Evolutionary conservation across 306 rosid genomes (phyloP).

Genomic region (Pterocarpus macrocarpus): DNA sequence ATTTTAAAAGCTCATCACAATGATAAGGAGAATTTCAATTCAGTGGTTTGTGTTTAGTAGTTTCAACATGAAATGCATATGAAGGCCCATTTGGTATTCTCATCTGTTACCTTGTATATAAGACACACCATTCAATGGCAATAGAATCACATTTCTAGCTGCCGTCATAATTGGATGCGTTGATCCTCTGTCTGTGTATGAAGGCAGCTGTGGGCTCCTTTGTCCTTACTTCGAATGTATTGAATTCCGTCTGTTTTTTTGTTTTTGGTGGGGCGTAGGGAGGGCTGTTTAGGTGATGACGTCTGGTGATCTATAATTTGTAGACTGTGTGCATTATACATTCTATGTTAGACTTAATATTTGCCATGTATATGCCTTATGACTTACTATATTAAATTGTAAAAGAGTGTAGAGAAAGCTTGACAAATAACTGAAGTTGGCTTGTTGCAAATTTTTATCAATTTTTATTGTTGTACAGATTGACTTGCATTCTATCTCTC

Average conservation of each 20-base stretch:
- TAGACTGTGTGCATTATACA: not conserved
- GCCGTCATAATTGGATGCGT: not conserved
- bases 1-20: not conserved
- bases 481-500: not conserved
- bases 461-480: not conserved
- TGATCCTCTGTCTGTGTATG: not conserved
- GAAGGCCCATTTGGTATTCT: not conserved
- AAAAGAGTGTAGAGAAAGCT: not conserved
- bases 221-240: not conserved
- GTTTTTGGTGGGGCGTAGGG: not conserved
- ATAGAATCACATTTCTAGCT: not conserved
- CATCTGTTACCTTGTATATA: not conserved
- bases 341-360: constrained; percentile 4
- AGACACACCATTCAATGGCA: not conserved
- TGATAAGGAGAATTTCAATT: not conserved
- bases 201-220: not conserved
- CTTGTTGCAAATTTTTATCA: not conserved
- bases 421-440: constrained; percentile 9
- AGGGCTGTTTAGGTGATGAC: constrained; percentile 3
- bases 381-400: not conserved
- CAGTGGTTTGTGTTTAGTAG: not conserved
- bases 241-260: not conserved
- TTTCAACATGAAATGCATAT: not conserved
- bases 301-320: not conserved
- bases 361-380: not conserved